phyloP scores from a whole-genome alignment of 331 rosid genomes.

The Prunus yedoensis region DNA sequence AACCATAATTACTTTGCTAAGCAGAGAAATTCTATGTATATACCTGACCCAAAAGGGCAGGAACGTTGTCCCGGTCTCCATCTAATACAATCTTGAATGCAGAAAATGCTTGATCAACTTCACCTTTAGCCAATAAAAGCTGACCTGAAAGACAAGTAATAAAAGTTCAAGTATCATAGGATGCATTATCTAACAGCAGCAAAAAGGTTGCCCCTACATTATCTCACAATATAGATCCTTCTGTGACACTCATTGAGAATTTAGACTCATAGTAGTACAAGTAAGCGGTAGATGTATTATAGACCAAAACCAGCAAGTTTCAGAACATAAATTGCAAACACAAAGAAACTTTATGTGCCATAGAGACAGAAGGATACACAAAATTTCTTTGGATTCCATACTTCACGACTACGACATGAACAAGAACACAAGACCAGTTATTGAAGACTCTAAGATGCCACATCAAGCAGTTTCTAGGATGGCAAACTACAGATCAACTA shows the following conservation, averaged over 20 bases:
- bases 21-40: constrained; percentile 5
- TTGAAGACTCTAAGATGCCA: not conserved
- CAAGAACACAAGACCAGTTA: not conserved
- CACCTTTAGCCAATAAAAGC: constrained; percentile 96
- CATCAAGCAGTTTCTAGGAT: not conserved
- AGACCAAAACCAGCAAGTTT: not conserved
- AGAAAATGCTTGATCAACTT: constrained; percentile 89
- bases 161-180: not conserved
- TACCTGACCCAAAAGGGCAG: constrained; percentile 98
- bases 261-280: not conserved
- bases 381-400: not conserved
- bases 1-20: not conserved
- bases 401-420: not conserved
- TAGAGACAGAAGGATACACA: not conserved
- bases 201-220: not conserved
- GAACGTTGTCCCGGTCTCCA: constrained; percentile 91
- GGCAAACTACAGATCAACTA: not conserved
- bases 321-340: not conserved
- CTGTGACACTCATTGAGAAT: not conserved
- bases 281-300: not conserved
- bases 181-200: not conserved
- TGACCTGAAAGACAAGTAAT: constrained; percentile 59
- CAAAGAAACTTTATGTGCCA: not conserved
- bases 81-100: constrained; percentile 97
- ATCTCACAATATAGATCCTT: not conserved